These are phyloP conservation scores for Phaeolepiota aurea DNA, from an alignment of 768 basidiomycete species.

Conservation along the genomic window DNA sequence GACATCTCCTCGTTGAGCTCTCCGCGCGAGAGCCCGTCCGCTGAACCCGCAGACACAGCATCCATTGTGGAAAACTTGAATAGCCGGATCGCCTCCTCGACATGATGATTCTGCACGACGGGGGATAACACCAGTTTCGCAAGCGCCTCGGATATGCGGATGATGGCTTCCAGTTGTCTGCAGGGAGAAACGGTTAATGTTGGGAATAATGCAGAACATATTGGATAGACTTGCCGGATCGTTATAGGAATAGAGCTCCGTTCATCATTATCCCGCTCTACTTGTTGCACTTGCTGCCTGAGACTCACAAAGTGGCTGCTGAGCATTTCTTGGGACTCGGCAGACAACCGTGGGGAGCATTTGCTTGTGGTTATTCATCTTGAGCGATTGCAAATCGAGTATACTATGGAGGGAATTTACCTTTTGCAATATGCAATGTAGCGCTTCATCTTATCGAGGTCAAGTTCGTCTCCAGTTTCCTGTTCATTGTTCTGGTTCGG, in stretches of 20 bases:
- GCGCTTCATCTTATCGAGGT: conserved; percentile 96
- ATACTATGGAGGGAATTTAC: conserved; percentile 29
- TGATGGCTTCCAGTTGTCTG: conserved; percentile 95
- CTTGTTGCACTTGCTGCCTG: conserved; percentile 89
- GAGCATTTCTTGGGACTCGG: conserved; percentile 93
- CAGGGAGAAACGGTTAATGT: conserved; percentile 4
- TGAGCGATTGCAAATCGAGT: neutral
- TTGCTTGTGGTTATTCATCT: conserved; percentile 43
- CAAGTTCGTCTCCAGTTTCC: conserved; percentile 79
- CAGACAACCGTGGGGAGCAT: conserved; percentile 90
- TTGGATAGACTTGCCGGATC: conserved; percentile 59
- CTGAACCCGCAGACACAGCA: conserved; percentile 89
- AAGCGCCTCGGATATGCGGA: conserved; percentile 95
- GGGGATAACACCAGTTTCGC: conserved; percentile 90
- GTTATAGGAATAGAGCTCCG: conserved; percentile 98
- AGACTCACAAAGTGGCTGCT: conserved; percentile 92
- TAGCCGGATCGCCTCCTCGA: conserved; percentile 94
- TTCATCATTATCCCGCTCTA: conserved; percentile 96
- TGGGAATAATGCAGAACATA: neutral
- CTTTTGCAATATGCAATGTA: conserved; percentile 95
- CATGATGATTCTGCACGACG: conserved; percentile 84
- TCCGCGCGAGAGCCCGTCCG: conserved; percentile 85
- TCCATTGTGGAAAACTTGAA: conserved; percentile 99
- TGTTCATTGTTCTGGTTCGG: conserved; percentile 62
- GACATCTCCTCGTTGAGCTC: conserved; percentile 92